These are phyloP conservation scores for Barbatosphaeria neglecta DNA, from an alignment of 495 filamentous ascomycete genomes.

Conservation along the genomic window DNA sequence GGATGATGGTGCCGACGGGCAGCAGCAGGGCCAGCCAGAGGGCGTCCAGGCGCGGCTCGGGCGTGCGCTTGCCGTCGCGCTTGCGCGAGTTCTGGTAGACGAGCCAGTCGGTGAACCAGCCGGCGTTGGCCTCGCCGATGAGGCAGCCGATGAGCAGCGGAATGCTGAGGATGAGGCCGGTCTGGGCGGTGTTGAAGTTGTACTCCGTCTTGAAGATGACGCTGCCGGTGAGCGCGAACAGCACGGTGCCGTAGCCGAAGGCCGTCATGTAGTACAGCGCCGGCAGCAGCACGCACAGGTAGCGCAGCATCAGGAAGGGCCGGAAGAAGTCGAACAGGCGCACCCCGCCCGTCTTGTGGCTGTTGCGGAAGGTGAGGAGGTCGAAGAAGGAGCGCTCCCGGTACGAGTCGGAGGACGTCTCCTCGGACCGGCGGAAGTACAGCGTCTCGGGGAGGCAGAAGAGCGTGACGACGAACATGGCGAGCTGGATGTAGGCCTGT, in stretches of 20 bases:
- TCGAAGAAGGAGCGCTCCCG: not conserved
- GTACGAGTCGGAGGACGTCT: not conserved
- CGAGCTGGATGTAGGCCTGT: not conserved
- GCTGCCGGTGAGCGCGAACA: conserved; percentile 16
- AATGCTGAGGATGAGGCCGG: conserved; percentile 9
- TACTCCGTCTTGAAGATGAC: conserved; percentile 12
- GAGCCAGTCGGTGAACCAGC: conserved; percentile 12
- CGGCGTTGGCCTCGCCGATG: conserved; percentile 11
- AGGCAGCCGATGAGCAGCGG: conserved; percentile 9
- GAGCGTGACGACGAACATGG: conserved; percentile 8
- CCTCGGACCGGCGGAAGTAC: conserved; percentile 2
- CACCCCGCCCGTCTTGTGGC: conserved; percentile 3
- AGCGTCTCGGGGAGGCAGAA: conserved; percentile 16
- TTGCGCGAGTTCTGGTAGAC: conserved; percentile 7
- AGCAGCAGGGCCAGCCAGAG: conserved; percentile 12
- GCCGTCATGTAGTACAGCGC: conserved; percentile 13
- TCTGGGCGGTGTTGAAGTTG: conserved; percentile 13
- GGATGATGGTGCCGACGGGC: conserved; percentile 7
- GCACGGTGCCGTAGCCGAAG: conserved; percentile 15
- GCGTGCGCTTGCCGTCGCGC: conserved; percentile 8
- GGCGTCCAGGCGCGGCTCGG: conserved; percentile 14
- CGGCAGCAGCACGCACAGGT: conserved; percentile 14
- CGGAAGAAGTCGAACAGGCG: conserved; percentile 10
- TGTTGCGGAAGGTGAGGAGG: not conserved
- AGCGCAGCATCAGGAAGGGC: conserved; percentile 13